phyloP scores from a whole-genome alignment of 139 green algal species.

The Astrephomene gubernaculifera region DNA sequence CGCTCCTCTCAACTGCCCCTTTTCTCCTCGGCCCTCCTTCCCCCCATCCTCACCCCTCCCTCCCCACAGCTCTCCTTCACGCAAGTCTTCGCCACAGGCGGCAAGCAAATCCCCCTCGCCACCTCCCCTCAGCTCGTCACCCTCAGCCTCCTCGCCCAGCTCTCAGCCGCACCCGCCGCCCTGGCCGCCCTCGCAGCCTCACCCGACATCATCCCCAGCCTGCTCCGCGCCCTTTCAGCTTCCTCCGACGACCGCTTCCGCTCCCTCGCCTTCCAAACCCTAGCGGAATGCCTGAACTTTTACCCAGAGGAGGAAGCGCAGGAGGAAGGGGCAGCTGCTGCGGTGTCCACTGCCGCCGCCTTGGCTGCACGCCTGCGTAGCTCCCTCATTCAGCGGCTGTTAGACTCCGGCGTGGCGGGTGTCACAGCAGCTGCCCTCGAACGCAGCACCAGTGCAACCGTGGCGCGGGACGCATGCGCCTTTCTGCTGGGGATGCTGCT shows the following conservation, averaged over 20 bases:
- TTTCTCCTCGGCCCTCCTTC: not conserved
- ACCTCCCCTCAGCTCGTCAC: conserved; percentile 17
- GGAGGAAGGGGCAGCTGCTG: not conserved
- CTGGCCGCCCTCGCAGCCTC: not conserved
- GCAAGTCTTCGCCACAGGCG: conserved; percentile 13
- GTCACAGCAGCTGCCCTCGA: not conserved
- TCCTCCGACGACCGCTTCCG: conserved; percentile 2
- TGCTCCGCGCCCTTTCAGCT: not conserved
- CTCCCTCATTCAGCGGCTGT: not conserved
- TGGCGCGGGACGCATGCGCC: not conserved
- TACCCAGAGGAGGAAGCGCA: not conserved
- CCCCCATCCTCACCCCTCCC: not conserved
- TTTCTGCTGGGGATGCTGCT: not conserved
- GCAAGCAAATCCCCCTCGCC: conserved; percentile 24
- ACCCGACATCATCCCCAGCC: not conserved
- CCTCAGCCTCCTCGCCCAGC: not conserved
- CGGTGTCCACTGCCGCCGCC: not conserved
- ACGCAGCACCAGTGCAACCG: not conserved
- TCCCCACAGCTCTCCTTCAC: not conserved
- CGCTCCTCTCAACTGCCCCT: not conserved
- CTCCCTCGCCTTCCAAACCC: not conserved
- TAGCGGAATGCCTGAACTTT: conserved; percentile 2
- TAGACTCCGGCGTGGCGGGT: not conserved
- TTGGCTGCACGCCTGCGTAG: not conserved
- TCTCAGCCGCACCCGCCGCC: not conserved